Evolutionary conservation across 257 asterid species (phyloP), one percentile per base, ranked within the genome.

Genomic region (Solanum sparsipilum): DNA sequence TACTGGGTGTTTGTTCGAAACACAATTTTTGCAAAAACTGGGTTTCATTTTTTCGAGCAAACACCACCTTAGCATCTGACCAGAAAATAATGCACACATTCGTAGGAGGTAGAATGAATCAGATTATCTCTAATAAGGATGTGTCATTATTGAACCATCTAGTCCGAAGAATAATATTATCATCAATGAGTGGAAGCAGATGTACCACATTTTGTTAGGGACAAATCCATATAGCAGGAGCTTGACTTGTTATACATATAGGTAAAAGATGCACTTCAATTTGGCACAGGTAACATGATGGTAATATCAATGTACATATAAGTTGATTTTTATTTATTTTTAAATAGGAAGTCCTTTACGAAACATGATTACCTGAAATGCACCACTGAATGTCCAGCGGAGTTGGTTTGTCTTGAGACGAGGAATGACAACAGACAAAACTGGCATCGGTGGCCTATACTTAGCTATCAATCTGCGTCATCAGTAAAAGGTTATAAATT

Each of bases 391-490:
- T 81, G 95, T 94, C 99, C 98, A 95, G 84, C 90, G 93, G 68
- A 94, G 88, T 89, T 96, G 98, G 91, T 96, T 93, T 52, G 99
- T 94, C 92, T 91, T 93, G 83, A 96, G 97, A 78, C 95, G 94
- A 85, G 98, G 99, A 87, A 95, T 95, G 89, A 95, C 98, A 41
- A 96, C 99, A 73, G 99, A 96, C 84, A 95, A 84, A 72, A 96
- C 96, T 2, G 99, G 99, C 99, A 96, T 96, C 12, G 98, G 93
- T 72, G 99, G 98, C 93, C 99, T 91, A 89, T 96, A 96, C 90
- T 96, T 74, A 0, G 99, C 98, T 84, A 96, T 95, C 91, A 96
- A 91, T 91, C 99, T 96, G 97, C 92, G 2, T 31, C 23, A 82
- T 31, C 44, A 31, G 29, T 48, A 29, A 31, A 46, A 82, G 70